Evolutionary conservation across 169 alveolate species (phyloP), one percentile per base, ranked within the genome.

Genomic region (Plasmodium adleri): DNA sequence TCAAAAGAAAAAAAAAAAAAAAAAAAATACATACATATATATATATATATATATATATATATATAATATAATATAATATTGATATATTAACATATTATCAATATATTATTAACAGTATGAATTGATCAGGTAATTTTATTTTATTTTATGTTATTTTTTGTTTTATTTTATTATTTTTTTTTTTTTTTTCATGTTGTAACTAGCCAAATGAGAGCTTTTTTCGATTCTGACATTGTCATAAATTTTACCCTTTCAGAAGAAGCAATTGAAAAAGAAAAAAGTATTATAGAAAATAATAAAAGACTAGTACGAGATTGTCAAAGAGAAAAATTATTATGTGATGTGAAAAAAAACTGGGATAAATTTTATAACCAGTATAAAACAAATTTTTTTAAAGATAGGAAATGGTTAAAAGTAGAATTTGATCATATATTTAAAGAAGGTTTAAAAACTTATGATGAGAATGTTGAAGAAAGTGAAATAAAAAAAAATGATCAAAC

Each of bases 341-440:
- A 96, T 71, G 96, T 97, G 32, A 91, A 90, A 26, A 96, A 95
- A 76, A 91, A 95, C 58, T 97, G 99, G 98, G 97, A 97, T 91
- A 94, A 95, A 73, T 97, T 97, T 85, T 97, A 97, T 88, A 97
- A 96, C 78, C 92, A 95, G 67, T 97, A 97, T 75, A 94, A 96
- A 83, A 90, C 95, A 1, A 96, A 97, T 75, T 97, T 97, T 92
- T 97, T 96, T 88, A 95, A 96, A 75, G 98, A 97, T 88, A 92
- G 99, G 71, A 98, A 97, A 83, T 97, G 97, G 95, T 91, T 97
- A 24, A 83, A 92, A 32, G 95, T 95, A 13, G 98, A 96, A 78
- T 96, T 97, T 88, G 91, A 94, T 6, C 98, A 97, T 95, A 92
- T 85, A 67, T 76, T 87, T 71, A 87, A 68, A 64, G 75, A 73